These are phyloP conservation scores for Trametes elegans DNA, from an alignment of 768 basidiomycete genomes.

Conservation along the genomic window DNA sequence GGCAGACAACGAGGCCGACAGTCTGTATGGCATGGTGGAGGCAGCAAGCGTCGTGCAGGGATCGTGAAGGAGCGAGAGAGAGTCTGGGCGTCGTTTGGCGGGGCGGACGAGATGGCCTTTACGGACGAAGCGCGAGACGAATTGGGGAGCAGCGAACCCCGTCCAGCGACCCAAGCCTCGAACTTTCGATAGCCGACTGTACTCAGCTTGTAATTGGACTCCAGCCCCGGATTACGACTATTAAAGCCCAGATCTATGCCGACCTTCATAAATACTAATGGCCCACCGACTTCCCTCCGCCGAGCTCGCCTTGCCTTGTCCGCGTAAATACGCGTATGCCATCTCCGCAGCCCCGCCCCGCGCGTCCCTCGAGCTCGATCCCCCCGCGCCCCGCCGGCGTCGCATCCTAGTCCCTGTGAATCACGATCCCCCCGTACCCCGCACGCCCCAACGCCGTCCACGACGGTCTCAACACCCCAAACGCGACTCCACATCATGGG, in stretches of 20 bases:
- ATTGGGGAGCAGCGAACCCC: conserved; percentile 19
- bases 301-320: too few relatives aligned
- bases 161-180: conserved; percentile 8
- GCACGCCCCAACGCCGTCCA: not conserved
- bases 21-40: conserved; percentile 65
- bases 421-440: not conserved
- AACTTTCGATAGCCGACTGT: conserved; percentile 22
- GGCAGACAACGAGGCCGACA: conserved; percentile 67
- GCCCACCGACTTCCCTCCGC: not conserved
- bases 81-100: conserved; percentile 18
- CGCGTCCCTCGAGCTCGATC: not conserved
- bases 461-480: not conserved
- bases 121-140: conserved; percentile 8
- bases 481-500: conserved; percentile 4
- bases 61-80: conserved; percentile 21
- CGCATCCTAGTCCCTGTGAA: not conserved
- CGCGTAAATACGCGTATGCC: too few relatives aligned
- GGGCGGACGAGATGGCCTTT: conserved; percentile 17
- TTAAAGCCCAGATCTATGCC: not conserved
- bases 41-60: conserved; percentile 12
- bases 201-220: conserved; percentile 11
- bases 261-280: not conserved
- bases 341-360: too few relatives aligned
- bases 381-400: not conserved
- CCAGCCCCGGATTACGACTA: too few relatives aligned